Evolutionary conservation across 2,329 filamentous ascomycete genomes (phyloP), one percentile per base, ranked within the genome.

Genomic region (Aplosporella prunicola): DNA sequence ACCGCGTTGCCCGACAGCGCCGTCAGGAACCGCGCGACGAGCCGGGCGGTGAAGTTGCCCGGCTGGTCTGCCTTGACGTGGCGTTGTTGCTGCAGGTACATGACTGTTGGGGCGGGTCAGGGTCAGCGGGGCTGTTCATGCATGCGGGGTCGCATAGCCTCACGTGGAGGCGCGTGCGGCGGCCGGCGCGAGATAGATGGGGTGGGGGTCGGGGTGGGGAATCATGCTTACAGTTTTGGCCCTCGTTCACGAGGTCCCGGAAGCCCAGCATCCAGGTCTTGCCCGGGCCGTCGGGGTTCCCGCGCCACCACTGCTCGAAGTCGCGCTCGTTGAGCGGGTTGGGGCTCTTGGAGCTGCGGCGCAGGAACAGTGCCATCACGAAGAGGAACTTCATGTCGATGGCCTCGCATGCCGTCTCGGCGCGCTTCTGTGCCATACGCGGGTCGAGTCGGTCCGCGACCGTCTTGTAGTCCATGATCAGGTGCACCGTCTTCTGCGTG

Each of bases 321-420:
- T 40, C 38, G 20, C 38, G 32, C 15, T 40, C 27, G 10, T 30
- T 29, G n/a, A 40, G 25, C 2, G 38, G 38, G 20, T 40, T 40
- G 13, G 31, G 27, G 26, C 38, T 30, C 16, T 40, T 40, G 27
- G 31, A 29, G 14, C 32, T 35, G 15, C 38, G 38, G 6, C 32
- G 32, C 38, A 40, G 35, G 48, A 68, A 70, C 9, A 70, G 55
- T 13, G 60, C 60, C 34, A 60, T 52, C 30, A 70, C 51, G 39
- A 69, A 61, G 10, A 52, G 48, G 47, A 64, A 68, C 9, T 61
- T 51, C 15, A 57, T 51, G 28, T 70, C 67, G 30, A 69, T 68
- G 9, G 61, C 56, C 15, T 56, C 44, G 40, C 64, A 67, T 4
- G 63, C 60, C 32, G 54, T 52, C 11, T 57, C 49, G 1, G 64